Conservation (phyloP, 1,139 yeast species). For the Blastobotrys malaysiensis region DNA sequence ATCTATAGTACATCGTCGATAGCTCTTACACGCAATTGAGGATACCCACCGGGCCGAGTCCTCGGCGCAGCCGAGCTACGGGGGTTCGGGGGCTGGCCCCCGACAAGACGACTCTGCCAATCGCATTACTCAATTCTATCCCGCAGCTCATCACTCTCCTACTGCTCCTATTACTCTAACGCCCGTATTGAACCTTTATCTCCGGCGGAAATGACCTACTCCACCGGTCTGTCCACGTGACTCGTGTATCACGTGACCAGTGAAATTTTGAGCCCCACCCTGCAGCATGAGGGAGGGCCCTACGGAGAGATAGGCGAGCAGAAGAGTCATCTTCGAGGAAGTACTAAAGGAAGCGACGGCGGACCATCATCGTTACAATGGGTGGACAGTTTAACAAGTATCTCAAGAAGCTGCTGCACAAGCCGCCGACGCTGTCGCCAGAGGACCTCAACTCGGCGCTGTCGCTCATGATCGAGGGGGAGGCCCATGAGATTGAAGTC, state of each 20-base stretch:
- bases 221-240: neutral
- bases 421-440: conserved; percentile 57
- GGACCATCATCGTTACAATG: neutral
- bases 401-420: conserved; percentile 53
- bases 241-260: neutral
- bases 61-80: neutral
- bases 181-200: too few relatives aligned
- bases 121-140: too few relatives aligned
- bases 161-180: too few relatives aligned
- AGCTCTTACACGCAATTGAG: too few relatives aligned
- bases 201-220: too few relatives aligned
- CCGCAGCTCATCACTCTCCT: too few relatives aligned
- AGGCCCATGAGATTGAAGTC: conserved; percentile 63
- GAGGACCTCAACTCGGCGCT: conserved; percentile 58
- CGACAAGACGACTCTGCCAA: neutral
- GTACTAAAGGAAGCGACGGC: neutral
- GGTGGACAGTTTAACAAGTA: conserved; percentile 46
- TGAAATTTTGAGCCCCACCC: neutral
- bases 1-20: too few relatives aligned
- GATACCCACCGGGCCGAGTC: too few relatives aligned
- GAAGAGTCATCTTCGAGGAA: neutral
- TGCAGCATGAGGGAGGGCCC: neutral
- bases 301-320: neutral
- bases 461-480: conserved; percentile 50
- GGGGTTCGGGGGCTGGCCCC: neutral